Base-by-base conservation (phyloP, 2,329 filamentous ascomycete species). In the Arthrobotrys entomopaga region DNA sequence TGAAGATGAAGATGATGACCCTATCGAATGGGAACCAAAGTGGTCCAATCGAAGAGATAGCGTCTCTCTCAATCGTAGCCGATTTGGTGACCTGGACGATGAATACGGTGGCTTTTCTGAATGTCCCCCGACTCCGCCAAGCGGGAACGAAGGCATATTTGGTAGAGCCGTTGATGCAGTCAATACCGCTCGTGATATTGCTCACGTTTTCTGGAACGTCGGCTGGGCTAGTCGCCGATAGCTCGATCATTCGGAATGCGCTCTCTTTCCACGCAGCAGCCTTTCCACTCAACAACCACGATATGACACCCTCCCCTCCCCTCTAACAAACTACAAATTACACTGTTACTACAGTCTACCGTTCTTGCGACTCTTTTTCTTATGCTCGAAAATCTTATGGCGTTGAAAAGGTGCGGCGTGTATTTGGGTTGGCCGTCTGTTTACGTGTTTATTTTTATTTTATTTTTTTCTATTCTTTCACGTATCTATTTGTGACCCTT, bases 151-250 rank as follows among this genome's bases (percentile, higher is more conserved):
- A 63, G 71, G 71, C 5, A 75, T 79, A 46, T 78, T 79, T 24
- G 78, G 77, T 49, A 65, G 78, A 57, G 78, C 78, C 54, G 78
- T 79, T 43, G 78, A 79, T 69, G 81, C 81, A 64, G 82, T 90
- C 81, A 90, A 90, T 82, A 90, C 88, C 58, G 88, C 88, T 77
- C 87, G 88, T 78, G 88, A 90, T 79, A 90, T 90, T 78, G 87
- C 87, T 70, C 87, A 90, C 81, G 88, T 90, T 77, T 88, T 90
- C 77, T 90, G 88, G 88, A 90, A 90, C 80, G 88, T 89, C 48
- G 70, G 70, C 57, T 74, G 70, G 70, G 70, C 70, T n/a, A 58
- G 70, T 67, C 70, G 70, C 66, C 70, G 70, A 59, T 74, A 74
- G 70, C 56, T 66, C 50, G 5, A 3, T 8, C 6, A 34, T 34